Percentiles rank a stretch among this genome's conserved stretches.
These are phyloP conservation scores for Physcomitrellopsis africana DNA, from an alignment of 225 moss, liverwort and hornwort genomes.

Conservation along the genomic window DNA sequence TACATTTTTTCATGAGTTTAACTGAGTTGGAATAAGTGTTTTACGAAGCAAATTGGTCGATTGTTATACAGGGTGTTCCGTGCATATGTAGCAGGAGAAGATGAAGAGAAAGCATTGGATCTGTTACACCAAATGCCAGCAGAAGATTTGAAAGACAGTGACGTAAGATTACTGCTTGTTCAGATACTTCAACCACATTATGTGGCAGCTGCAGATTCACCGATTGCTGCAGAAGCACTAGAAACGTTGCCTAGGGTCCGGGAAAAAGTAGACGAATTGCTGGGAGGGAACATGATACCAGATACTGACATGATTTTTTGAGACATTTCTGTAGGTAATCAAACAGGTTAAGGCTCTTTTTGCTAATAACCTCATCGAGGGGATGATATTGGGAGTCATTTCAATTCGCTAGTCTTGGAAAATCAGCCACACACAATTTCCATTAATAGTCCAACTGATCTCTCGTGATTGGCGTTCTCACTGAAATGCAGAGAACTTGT, in stretches of 20 bases:
- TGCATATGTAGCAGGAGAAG: slow-evolving; percentile 73
- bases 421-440: background rate
- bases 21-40: background rate
- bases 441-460: background rate
- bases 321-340: slow-evolving; percentile 7
- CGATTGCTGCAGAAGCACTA: slow-evolving; percentile 40
- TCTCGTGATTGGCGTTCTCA: background rate
- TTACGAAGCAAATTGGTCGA: background rate
- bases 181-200: slow-evolving; percentile 71
- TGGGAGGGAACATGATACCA: slow-evolving; percentile 53
- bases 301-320: slow-evolving; percentile 43
- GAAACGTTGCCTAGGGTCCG: slow-evolving; percentile 60
- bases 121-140: slow-evolving; percentile 50
- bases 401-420: background rate
- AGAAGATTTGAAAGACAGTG: slow-evolving; percentile 56
- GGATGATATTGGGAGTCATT: background rate
- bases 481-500: background rate
- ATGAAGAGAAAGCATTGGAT: slow-evolving; percentile 54
- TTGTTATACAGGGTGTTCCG: slow-evolving; percentile 62
- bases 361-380: slow-evolving; percentile 5
- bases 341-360: slow-evolving; percentile 11
- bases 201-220: slow-evolving; percentile 68
- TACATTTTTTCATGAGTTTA: background rate
- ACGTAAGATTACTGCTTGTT: slow-evolving; percentile 59
- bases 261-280: slow-evolving; percentile 42